Evolutionary conservation across 2,329 filamentous ascomycete species (phyloP), one percentile per base, ranked within the genome.

Genomic region (Cordyceps tenuipes): DNA sequence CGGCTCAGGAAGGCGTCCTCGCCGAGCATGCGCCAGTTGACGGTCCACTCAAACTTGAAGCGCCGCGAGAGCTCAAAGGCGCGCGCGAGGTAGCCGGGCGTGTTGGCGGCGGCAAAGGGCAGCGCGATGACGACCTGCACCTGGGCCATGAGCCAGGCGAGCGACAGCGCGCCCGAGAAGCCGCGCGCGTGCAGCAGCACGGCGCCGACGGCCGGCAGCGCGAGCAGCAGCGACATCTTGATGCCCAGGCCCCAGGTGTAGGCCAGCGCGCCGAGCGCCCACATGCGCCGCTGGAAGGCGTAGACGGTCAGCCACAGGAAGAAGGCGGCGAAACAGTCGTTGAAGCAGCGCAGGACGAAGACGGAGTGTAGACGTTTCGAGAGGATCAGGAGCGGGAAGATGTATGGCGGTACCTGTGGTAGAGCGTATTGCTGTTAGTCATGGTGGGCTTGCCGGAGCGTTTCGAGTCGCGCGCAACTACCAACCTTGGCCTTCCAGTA

Each of bases 41-140:
- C 94, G 0, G 94, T 99, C 94, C 94, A 99, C 75, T 93, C 91
- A 79, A 93, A 97, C 67, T 96, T 81, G 75, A 99, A 99, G 67
- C 90, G 85, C 59, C 94, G 82, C 51, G 89, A 91, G 61, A 99
- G 81, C 75, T 99, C 91, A 70, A 99, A 99, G 0, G 94, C 91
- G 64, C 89, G 82, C 51, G 83, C 82, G 19, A 95, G 70, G 71
- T 99, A 99, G 31, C 87, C 89, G 62, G 75, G 73, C 21, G 85
- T 74, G 66, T 91, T 88, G 46, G 76, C 76, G 10, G 79, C 71
- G 23, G 89, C 71, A 74, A 97, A 97, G 0, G 91, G 91, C 48
- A 78, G 68, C 51, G 76, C 82, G 39, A 85, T 76, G 63, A 81
- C 71, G 67, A 94, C 79, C 74, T 97, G 92, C n/a, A 93, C 73